Percentiles rank a stretch among this genome's conserved stretches.
phyloP scores from a whole-genome alignment of 768 basidiomycete species.

The Tulasnella calospora region DNA sequence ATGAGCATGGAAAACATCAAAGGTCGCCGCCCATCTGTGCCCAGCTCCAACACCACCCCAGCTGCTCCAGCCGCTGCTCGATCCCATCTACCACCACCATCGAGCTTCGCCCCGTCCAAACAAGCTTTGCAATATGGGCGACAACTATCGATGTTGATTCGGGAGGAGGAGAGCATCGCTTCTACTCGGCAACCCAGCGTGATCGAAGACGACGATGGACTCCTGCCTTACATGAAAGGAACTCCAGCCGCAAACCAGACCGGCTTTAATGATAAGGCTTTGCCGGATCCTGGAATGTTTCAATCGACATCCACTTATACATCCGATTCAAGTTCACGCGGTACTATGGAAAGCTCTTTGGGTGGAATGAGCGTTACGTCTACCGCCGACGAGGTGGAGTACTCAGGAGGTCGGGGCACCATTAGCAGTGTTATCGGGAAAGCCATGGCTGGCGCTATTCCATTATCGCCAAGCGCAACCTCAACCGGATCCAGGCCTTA shows the following conservation, averaged over 20 bases:
- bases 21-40: too few species aligned
- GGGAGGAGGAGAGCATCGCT: not conserved
- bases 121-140: not conserved
- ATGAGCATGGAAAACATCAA: too few species aligned
- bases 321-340: not conserved
- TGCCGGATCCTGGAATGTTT: not conserved
- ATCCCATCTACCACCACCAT: not conserved
- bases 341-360: not conserved
- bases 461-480: not conserved
- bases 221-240: constrained; percentile 11
- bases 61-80: too few species aligned
- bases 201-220: not conserved
- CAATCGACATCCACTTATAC: not conserved
- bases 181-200: not conserved
- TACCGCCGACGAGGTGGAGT: too few species aligned
- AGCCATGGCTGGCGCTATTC: too few species aligned
- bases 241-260: not conserved
- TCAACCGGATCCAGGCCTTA: not conserved
- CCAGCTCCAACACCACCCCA: too few species aligned
- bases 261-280: not conserved
- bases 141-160: not conserved
- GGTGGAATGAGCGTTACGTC: not conserved
- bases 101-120: not conserved
- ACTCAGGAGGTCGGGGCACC: too few species aligned
- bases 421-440: too few species aligned